Evolutionary conservation across 345 rosid genomes (phyloP).

Genomic region (Eucalyptus sp.): DNA sequence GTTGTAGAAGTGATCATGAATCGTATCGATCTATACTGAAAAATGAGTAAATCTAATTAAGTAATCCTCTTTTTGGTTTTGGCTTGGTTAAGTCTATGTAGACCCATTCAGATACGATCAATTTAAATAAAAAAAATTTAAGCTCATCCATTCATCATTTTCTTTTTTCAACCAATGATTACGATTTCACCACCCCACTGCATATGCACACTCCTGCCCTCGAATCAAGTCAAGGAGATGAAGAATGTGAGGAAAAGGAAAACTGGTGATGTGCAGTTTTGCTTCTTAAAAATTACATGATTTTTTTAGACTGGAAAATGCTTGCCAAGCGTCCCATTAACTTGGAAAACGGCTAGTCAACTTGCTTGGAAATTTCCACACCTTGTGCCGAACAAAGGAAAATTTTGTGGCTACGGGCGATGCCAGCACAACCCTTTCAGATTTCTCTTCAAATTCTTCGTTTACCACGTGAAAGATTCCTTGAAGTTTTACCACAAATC

Average conservation of each 20-base stretch:
- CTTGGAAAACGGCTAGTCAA: neutral
- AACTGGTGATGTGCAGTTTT: accelerated
- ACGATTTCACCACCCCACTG: neutral
- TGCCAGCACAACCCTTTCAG: neutral
- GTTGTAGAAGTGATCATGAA: neutral
- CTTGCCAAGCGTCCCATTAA: neutral
- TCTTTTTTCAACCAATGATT: neutral
- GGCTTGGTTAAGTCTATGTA: neutral
- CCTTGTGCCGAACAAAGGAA: neutral
- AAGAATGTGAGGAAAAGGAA: neutral
- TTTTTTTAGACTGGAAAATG: too few species aligned
- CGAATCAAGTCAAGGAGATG: neutral
- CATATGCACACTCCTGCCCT: neutral
- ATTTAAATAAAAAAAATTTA: neutral
- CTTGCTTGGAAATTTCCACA: neutral
- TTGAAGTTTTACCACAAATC: neutral
- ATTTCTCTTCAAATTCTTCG: too few species aligned
- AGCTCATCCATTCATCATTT: neutral
- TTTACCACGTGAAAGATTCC: neutral
- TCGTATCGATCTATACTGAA: accelerated
- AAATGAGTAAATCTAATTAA: too few species aligned
- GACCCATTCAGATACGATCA: neutral
- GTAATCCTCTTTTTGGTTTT: neutral
- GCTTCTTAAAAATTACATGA: neutral
- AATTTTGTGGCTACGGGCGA: neutral